Base-by-base conservation (phyloP, 768 basidiomycete species). In the Mycena leptocephala region DNA sequence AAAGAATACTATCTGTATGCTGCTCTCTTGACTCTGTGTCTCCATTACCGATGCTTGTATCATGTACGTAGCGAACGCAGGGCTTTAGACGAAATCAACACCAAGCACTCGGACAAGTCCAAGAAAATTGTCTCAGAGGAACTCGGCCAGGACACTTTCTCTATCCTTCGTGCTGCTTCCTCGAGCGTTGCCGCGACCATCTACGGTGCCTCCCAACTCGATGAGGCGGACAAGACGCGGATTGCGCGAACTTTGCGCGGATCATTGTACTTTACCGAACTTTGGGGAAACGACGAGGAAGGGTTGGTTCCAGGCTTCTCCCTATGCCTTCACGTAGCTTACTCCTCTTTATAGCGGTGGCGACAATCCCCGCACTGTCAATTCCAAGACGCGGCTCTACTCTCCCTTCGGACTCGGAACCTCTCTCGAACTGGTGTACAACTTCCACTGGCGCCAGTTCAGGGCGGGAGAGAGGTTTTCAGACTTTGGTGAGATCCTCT, bases 271-370 rank as follows among this genome's bases (percentile, higher is more conserved):
- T 70, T 63, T 58, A 76, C 75, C 26, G 68, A 70, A 30, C 69
- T 76, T 41, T 76, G 75, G 75, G 75, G 75, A 51, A 76, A 76
- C 43, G 75, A 76, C 46, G 75, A 76, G 59, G 75, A 76, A 76
- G 75, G 69, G 75, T 75, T 39, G 37, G 68, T 53, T 70, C 63
- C 63, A 65, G 41, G 59, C 43, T 20, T 64, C 43, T 59, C 35
- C 55, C 55, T 51, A 20, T 51, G 61, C 58, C 39, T 41, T 64
- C 33, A 18, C 62, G 18, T 30, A 43, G 43, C 70, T 70, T 22
- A 70, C 41, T n/a, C 33, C 37, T 46, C 35, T 41, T 65, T 62
- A 35, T 63, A 76, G 75, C 8, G 75, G 75, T 43, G 75, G 69
- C 51, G 61, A 71, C 32, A 76, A 76, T 30, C 75, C 75, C 46